Percentiles rank a stretch among this genome's conserved stretches.
Conservation (phyloP, 139 green algal species). For the Yamagishiella unicocca region DNA sequence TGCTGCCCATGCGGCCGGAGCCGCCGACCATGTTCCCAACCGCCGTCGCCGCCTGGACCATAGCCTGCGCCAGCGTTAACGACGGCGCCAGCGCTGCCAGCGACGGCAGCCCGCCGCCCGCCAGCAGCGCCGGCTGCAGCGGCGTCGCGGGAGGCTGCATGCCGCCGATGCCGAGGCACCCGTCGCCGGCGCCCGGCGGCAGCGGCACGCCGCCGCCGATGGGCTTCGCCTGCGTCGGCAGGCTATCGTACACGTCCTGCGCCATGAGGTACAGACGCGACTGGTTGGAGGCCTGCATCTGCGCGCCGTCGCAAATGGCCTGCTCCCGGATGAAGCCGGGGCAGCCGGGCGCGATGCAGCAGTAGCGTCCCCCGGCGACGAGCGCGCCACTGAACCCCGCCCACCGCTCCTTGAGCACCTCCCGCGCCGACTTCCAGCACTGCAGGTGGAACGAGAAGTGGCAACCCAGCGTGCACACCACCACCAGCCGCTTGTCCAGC, state of each 20-base stretch:
- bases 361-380: not conserved
- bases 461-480: conserved; percentile 46
- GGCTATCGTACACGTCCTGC: conserved; percentile 23
- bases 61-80: conserved; percentile 37
- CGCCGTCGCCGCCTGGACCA: conserved; percentile 37
- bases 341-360: conserved; percentile 31
- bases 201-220: conserved; percentile 23
- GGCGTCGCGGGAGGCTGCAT: not conserved
- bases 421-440: conserved; percentile 32
- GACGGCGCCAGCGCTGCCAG: not conserved
- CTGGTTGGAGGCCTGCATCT: not conserved
- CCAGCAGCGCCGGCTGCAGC: not conserved
- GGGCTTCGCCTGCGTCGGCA: conserved; percentile 30
- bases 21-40: conserved; percentile 35
- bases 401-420: conserved; percentile 37
- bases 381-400: conserved; percentile 17
- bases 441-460: conserved; percentile 33
- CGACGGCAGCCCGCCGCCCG: not conserved
- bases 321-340: conserved; percentile 35
- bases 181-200: conserved; percentile 1
- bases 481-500: conserved; percentile 42
- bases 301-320: conserved; percentile 30
- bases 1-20: not conserved
- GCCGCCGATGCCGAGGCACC: not conserved
- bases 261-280: conserved; percentile 28